Evolutionary conservation across 768 basidiomycete species (phyloP).

Genomic region (Mycena pura): DNA sequence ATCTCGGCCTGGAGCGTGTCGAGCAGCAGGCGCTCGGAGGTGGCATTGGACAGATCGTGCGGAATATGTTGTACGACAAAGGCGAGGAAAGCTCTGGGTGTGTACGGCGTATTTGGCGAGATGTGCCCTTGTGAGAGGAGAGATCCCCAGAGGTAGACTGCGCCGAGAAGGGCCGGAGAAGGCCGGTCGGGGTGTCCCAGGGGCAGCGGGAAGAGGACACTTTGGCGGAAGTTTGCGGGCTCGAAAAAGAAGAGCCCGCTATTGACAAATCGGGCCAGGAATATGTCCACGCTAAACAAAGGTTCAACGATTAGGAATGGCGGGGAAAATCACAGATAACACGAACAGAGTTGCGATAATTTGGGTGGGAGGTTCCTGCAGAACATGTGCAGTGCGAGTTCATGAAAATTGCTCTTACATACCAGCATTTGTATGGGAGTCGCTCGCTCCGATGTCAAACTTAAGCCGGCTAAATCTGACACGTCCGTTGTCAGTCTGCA

Average conservation of each 20-base stretch:
- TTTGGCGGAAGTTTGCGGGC: neutral
- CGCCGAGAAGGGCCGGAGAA: neutral
- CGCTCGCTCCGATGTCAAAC: too few species aligned
- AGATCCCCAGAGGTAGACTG: constrained; percentile 11
- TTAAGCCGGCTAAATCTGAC: too few species aligned
- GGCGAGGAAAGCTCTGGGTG: neutral
- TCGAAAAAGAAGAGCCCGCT: constrained; percentile 14
- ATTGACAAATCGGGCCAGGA: neutral
- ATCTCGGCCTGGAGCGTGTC: constrained; percentile 12
- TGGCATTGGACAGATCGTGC: neutral
- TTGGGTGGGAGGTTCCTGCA: constrained; percentile 4
- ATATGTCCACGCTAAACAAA: neutral
- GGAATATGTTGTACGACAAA: neutral
- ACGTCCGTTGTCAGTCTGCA: neutral
- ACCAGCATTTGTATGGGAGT: too few species aligned
- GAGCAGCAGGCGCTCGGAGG: neutral
- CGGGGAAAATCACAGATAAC: neutral
- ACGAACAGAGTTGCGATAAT: neutral
- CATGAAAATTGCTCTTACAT: too few species aligned
- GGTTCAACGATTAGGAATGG: neutral
- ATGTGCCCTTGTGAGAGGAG: neutral
- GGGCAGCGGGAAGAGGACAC: neutral
- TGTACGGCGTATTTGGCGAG: neutral
- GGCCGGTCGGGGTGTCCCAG: constrained; percentile 11
- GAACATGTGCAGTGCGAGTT: neutral